A percentile compares a stretch with the other conserved stretches of the same genome.
These are phyloP conservation scores for Botrytis squamosa DNA, from an alignment of 2,329 filamentous ascomycete species.

Conservation along the genomic window DNA sequence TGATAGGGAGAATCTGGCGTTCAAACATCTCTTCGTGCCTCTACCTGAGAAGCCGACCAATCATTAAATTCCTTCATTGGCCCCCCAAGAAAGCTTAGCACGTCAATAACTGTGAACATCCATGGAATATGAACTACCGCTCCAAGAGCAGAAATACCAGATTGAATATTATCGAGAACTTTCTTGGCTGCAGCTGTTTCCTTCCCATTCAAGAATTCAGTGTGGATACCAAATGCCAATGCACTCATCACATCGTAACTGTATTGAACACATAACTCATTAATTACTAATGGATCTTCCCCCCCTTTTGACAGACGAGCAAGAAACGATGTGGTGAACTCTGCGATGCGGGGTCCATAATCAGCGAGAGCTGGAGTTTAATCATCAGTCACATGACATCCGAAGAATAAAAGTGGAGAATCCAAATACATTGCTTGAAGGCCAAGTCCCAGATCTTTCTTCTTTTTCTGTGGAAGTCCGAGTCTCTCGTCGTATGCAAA, in stretches of 20 bases:
- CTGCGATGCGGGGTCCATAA: not conserved
- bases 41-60: constrained; percentile 23
- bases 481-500: constrained; percentile 30
- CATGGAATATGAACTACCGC: constrained; percentile 2
- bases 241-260: constrained; percentile 35
- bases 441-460: constrained; percentile 30
- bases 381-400: not conserved
- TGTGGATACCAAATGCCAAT: constrained; percentile 28
- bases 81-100: constrained; percentile 22
- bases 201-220: not conserved
- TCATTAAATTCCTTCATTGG: constrained; percentile 23
- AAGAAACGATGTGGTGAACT: constrained; percentile 1
- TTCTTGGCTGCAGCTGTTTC: constrained; percentile 2
- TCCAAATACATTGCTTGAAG: not conserved
- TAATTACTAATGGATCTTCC: constrained; percentile 27
- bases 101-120: not conserved
- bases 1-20: too few species aligned
- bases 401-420: not conserved
- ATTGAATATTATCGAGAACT: not conserved
- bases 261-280: constrained; percentile 31
- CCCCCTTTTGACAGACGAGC: not conserved
- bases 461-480: constrained; percentile 28
- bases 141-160: not conserved
- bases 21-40: constrained; percentile 24
- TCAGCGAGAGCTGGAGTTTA: not conserved